phyloP scores from a whole-genome alignment of 208 protist species.

The Acanthamoeba pearcei region DNA sequence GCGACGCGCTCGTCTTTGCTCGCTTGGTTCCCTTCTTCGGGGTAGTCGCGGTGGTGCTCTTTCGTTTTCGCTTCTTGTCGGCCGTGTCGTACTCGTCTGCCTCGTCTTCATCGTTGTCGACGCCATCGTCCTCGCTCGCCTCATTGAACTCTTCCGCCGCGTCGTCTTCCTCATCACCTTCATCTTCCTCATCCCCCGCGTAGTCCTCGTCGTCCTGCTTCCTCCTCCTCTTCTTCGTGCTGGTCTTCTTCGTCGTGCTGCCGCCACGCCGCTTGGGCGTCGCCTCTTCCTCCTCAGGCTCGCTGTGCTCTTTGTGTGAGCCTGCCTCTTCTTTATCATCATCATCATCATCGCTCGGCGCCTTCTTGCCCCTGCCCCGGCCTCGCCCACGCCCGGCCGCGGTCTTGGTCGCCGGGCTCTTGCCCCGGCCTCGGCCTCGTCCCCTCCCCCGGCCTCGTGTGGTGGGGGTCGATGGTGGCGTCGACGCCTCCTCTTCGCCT shows the following conservation, averaged over 20 bases:
- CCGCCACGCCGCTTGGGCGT: background rate
- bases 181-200: background rate
- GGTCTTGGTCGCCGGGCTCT: background rate
- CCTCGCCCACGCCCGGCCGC: background rate
- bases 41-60: background rate
- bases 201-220: background rate
- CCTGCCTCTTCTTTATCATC: background rate
- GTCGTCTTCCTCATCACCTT: background rate
- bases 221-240: background rate
- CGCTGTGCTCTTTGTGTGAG: background rate
- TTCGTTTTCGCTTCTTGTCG: conserved; percentile 27
- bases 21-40: too few species aligned
- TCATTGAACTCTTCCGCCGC: background rate
- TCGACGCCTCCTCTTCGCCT: background rate
- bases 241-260: background rate
- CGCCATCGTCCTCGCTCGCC: background rate
- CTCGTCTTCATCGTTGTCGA: background rate
- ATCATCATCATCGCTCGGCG: background rate
- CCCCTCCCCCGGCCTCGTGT: background rate
- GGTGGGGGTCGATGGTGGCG: background rate
- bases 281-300: background rate
- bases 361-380: background rate
- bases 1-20: background rate
- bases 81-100: background rate
- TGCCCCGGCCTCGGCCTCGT: background rate